phyloP scores from a whole-genome alignment of 352 stramenopile species.

The Phytophthora rubi region DNA sequence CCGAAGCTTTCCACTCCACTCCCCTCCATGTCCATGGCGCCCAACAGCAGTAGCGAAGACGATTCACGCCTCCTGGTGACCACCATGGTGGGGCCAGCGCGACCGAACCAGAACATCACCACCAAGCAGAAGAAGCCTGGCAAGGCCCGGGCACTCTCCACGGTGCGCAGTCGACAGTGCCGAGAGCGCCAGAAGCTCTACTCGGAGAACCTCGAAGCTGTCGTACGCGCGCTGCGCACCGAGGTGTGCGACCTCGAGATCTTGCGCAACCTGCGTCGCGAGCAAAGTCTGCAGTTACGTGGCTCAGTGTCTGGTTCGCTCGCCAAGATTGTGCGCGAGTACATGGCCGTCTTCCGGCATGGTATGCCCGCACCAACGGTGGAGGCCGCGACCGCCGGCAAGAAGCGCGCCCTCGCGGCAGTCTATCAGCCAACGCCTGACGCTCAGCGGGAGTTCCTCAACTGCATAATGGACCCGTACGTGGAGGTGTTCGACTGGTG shows the following conservation, averaged over 20 bases:
- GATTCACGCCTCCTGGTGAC: slow-evolving; percentile 3
- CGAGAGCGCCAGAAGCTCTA: slow-evolving; percentile 60
- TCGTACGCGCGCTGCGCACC: slow-evolving; percentile 44
- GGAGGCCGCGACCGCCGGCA: slow-evolving; percentile 24
- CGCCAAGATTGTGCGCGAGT: slow-evolving; percentile 51
- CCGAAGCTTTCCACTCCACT: not conserved
- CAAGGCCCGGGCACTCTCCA: slow-evolving; percentile 45
- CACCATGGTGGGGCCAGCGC: slow-evolving; percentile 3
- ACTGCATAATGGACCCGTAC: slow-evolving; percentile 46
- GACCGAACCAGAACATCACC: slow-evolving; percentile 20
- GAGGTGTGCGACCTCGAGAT: slow-evolving; percentile 58
- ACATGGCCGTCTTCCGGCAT: slow-evolving; percentile 60
- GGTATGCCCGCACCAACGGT: slow-evolving; percentile 37
- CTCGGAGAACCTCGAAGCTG: slow-evolving; percentile 44
- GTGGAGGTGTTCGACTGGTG: slow-evolving; percentile 55
- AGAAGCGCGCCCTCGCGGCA: slow-evolving; percentile 34
- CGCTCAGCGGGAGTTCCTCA: slow-evolving; percentile 50
- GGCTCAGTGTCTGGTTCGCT: slow-evolving; percentile 45
- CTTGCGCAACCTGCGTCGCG: slow-evolving; percentile 45
- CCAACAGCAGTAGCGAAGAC: slow-evolving; percentile 17
- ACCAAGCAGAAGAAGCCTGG: slow-evolving; percentile 12
- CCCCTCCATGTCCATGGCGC: slow-evolving; percentile 23
- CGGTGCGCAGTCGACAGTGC: slow-evolving; percentile 56
- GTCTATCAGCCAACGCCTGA: slow-evolving; percentile 32
- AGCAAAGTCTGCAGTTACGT: slow-evolving; percentile 44